Conservation (phyloP, 1,139 yeast genomes). For the Torulaspora pretoriensis region DNA sequence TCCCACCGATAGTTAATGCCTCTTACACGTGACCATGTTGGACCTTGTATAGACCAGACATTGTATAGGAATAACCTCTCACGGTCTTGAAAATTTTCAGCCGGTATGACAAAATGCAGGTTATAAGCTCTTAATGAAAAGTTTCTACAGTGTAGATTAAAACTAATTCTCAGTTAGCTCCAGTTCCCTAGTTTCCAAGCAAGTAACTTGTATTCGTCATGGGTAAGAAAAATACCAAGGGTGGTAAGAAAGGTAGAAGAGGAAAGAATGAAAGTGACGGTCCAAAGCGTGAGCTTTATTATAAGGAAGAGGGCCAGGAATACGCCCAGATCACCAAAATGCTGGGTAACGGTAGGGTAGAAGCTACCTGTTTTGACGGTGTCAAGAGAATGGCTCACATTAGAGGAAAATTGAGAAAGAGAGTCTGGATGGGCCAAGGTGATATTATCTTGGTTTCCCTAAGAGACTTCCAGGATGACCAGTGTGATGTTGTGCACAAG, state of each 20-base stretch:
- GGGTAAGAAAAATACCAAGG: slow-evolving; percentile 40
- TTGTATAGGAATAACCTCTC: neutral
- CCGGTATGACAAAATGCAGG: neutral
- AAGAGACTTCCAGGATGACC: slow-evolving; percentile 98
- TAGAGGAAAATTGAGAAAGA: slow-evolving; percentile 98
- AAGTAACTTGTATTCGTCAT: slow-evolving; percentile 16
- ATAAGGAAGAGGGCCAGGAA: slow-evolving; percentile 96
- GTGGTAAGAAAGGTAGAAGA: slow-evolving; percentile 84
- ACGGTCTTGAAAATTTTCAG: slow-evolving; percentile 5
- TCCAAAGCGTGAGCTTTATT: slow-evolving; percentile 89
- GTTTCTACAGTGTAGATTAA: neutral
- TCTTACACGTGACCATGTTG: slow-evolving; percentile 1
- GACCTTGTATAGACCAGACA: neutral
- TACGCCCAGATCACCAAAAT: slow-evolving; percentile 97
- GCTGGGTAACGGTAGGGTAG: slow-evolving; percentile 97
- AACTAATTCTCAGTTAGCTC: too few relatives aligned
- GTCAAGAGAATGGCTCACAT: slow-evolving; percentile 92
- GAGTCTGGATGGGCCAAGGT: slow-evolving; percentile 99
- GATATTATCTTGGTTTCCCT: slow-evolving; percentile 92
- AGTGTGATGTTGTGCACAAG: slow-evolving; percentile 96
- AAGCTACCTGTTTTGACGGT: slow-evolving; percentile 93
- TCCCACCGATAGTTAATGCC: slow-evolving; percentile 5
- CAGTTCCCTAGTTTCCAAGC: neutral
- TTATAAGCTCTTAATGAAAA: neutral
- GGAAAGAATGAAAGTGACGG: slow-evolving; percentile 94